These are phyloP conservation scores for Saccharomyces hybrid DNA, from an alignment of 1,139 yeast species.

Conservation along the genomic window DNA sequence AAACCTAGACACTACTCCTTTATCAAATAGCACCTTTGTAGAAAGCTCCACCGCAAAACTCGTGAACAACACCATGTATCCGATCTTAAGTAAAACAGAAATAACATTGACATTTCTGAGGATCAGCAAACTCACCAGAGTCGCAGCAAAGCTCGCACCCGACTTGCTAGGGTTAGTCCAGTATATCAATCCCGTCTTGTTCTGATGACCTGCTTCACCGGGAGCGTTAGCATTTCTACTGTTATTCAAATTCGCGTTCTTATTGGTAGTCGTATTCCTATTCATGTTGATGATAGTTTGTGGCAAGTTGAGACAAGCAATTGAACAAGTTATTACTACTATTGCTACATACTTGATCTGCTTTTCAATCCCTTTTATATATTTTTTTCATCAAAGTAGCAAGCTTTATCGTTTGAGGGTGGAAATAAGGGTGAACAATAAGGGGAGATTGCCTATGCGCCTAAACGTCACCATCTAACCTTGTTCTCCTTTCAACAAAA, in stretches of 20 bases:
- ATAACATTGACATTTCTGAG: conserved; percentile 61
- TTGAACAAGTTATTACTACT: neutral
- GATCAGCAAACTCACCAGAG: conserved; percentile 30
- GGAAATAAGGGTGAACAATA: conserved; percentile 1
- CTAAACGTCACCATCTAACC: neutral
- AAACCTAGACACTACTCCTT: conserved; percentile 53
- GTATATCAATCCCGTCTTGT: conserved; percentile 40
- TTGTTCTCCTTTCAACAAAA: neutral
- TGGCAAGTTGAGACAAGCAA: neutral
- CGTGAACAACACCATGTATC: conserved; percentile 31
- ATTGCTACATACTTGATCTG: neutral
- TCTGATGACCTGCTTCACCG: neutral
- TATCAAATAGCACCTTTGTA: conserved; percentile 55
- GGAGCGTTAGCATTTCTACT: neutral
- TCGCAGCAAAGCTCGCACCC: conserved; percentile 61
- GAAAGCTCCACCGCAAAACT: conserved; percentile 62
- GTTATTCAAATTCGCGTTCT: neutral
- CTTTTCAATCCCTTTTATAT: neutral
- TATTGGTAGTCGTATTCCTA: neutral
- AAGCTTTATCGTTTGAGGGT: neutral
- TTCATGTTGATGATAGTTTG: neutral
- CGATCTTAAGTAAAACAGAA: conserved; percentile 50
- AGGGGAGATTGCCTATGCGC: conserved; percentile 1
- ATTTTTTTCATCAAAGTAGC: neutral
- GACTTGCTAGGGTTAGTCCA: conserved; percentile 77